Conservation (phyloP, 2,329 filamentous ascomycete genomes). For the Penicillium nordicum region DNA sequence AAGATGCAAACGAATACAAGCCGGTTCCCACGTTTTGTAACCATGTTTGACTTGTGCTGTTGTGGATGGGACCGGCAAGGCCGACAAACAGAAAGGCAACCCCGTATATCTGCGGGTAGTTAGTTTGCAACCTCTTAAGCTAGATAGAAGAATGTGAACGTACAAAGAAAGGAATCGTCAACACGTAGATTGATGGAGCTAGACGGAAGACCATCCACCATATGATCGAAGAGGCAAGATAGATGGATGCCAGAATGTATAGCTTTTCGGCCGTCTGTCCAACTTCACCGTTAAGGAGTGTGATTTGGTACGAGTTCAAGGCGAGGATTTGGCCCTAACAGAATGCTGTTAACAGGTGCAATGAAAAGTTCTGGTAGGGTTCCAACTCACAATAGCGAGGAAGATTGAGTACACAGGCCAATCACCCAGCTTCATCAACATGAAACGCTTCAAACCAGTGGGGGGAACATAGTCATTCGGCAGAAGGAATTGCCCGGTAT, state of each 20-base stretch:
- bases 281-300: conserved; percentile 61
- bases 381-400: conserved; percentile 46
- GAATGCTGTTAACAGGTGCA: neutral
- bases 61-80: conserved; percentile 41
- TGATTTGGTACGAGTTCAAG: conserved; percentile 66
- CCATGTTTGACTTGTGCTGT: conserved; percentile 44
- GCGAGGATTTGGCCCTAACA: conserved; percentile 57
- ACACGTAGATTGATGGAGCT: conserved; percentile 54
- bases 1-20: conserved; percentile 60
- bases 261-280: conserved; percentile 58
- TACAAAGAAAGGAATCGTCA: conserved; percentile 63
- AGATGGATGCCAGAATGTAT: conserved; percentile 58
- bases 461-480: conserved; percentile 56
- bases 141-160: conserved; percentile 51
- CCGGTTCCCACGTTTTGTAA: conserved; percentile 60
- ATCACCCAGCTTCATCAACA: conserved; percentile 57
- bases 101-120: conserved; percentile 47
- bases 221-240: conserved; percentile 54
- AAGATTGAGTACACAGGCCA: conserved; percentile 63
- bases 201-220: conserved; percentile 62
- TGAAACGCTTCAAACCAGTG: conserved; percentile 53
- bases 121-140: neutral
- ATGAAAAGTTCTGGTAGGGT: neutral
- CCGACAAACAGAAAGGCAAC: conserved; percentile 62
- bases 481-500: conserved; percentile 51